Evolutionary conservation across 495 filamentous ascomycete species (phyloP), one percentile per base, ranked within the genome.

Genomic region (Trichoderma asperelloides): DNA sequence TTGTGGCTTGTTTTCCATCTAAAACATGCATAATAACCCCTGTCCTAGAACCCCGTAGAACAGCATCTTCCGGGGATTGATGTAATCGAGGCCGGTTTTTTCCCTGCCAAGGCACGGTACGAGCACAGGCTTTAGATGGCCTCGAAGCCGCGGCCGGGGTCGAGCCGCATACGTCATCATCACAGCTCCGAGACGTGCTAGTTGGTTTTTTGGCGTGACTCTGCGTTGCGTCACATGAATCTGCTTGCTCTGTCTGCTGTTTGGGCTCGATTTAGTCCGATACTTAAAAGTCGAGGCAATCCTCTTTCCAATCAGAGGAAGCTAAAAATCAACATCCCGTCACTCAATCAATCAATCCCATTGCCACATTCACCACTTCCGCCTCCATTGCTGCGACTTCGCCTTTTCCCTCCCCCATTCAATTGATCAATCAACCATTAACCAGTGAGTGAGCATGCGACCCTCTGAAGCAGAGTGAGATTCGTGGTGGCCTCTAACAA

Each of bases 151-250:
- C 12, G 2, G 55, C 55, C 55, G 55, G 28, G 55, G 55, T 60
- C 55, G 55, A 60, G 55, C 55, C 55, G 23, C 55, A 60, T 60
- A 60, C 55, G 55, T 60, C 55, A 60, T 60, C 55, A 30, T 60
- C 55, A 60, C 55, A 25, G 55, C 25, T 30, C 30, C 12, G 16
- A 60, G 55, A 60, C 55, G 15, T 18, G 55, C 28, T 60, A 30
- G 23, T 18, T 13, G 30, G 25, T 13, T 25, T 60, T 60, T 27
- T 21, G 55, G 55, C 55, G 55, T 60, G 55, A 60, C 55, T 60
- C 30, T 27, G 55, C 27, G 55, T 60, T 60, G 55, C 55, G 55
- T 60, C 55, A 60, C 55, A 30, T 30, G 25, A 28, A 16, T 15
- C 1, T 15, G 43, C 9, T 18, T 21, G 11, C 3, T 28, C 13